Conservation (phyloP, 129 eudicot genomes). For the Helichrysum umbraculigerum region DNA sequence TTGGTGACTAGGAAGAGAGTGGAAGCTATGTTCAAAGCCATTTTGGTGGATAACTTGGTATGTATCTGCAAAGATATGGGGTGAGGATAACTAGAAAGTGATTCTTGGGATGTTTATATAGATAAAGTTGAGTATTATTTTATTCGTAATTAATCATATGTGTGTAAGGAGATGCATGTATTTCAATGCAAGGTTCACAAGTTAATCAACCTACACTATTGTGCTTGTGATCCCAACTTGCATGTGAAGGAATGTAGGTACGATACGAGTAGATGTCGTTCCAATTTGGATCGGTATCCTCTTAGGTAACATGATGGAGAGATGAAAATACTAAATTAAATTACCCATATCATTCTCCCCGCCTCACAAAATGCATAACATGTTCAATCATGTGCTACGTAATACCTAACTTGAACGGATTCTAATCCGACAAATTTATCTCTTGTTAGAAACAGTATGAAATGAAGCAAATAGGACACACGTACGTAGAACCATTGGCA, state of each 20-base stretch:
- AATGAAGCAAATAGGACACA: background rate
- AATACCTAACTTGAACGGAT: too few species aligned
- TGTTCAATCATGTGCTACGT: too few species aligned
- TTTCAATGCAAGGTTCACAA: background rate
- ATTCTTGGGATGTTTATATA: slow-evolving; percentile 32
- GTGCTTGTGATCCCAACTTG: background rate
- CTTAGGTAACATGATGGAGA: too few species aligned
- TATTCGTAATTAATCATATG: slow-evolving; percentile 6
- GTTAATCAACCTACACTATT: background rate
- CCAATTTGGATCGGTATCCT: too few species aligned
- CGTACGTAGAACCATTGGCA: background rate
- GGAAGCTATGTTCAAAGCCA: slow-evolving; percentile 43
- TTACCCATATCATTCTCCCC: too few species aligned
- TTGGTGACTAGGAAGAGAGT: slow-evolving; percentile 48
- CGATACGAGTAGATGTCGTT: background rate
- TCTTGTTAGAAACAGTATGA: background rate
- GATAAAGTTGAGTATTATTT: slow-evolving; percentile 19
- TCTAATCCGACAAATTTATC: background rate
- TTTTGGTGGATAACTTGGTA: slow-evolving; percentile 21
- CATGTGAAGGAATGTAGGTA: slow-evolving; percentile 25
- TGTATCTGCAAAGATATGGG: slow-evolving; percentile 13
- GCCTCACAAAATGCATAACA: too few species aligned
- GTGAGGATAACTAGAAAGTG: slow-evolving; percentile 18
- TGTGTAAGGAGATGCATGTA: background rate
- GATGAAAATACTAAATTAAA: too few species aligned